Evolutionary conservation across 345 rosid species (phyloP).

Genomic region (Rhizophora mangle): DNA sequence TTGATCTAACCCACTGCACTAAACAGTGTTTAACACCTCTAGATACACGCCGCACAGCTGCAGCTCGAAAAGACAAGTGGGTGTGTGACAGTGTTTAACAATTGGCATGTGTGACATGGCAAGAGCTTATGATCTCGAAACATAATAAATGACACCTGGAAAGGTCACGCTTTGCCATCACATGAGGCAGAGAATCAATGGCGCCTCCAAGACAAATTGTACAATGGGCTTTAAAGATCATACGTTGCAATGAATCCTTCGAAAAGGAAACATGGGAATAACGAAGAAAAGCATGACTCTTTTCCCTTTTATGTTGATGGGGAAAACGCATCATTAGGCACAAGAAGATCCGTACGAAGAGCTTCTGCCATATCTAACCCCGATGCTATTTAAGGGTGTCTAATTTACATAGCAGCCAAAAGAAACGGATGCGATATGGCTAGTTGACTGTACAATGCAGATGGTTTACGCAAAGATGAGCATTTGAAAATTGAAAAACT

Average conservation of each 20-base stretch:
- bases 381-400: background rate
- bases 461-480: slow-evolving; percentile 5
- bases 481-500: background rate
- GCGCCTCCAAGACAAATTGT: background rate
- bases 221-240: too few relatives aligned
- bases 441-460: background rate
- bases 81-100: too few relatives aligned
- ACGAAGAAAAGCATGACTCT: background rate
- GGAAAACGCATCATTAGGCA: background rate
- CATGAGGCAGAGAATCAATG: background rate
- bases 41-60: too few relatives aligned
- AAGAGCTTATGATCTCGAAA: too few relatives aligned
- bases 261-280: background rate
- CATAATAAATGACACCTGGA: too few relatives aligned
- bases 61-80: too few relatives aligned
- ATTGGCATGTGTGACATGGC: too few relatives aligned
- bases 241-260: background rate
- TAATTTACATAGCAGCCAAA: slow-evolving; percentile 3
- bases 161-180: too few relatives aligned
- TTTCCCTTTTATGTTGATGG: background rate
- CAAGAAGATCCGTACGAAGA: too few relatives aligned
- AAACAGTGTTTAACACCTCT: too few relatives aligned
- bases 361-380: background rate
- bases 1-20: too few relatives aligned
- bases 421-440: background rate